Conservation (phyloP, 2,329 filamentous ascomycete species). For the Aspergillus ibericus region DNA sequence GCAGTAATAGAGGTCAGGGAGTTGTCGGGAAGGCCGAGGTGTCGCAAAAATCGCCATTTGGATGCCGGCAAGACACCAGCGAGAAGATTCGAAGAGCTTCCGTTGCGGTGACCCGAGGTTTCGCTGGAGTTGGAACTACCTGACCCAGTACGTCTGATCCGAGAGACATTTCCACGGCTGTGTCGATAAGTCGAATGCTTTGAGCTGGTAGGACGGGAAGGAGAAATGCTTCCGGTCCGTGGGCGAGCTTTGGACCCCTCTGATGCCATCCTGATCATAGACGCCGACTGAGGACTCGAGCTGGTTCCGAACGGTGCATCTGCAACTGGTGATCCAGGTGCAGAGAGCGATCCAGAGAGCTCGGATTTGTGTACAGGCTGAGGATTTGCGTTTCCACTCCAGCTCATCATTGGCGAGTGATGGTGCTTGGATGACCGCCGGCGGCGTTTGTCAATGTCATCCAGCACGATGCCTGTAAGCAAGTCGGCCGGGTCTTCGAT, state of each 20-base stretch:
- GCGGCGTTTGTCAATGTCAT: conserved; percentile 91
- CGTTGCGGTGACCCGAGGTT: conserved; percentile 54
- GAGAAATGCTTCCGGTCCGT: conserved; percentile 74
- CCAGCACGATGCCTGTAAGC: conserved; percentile 86
- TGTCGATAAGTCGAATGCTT: conserved; percentile 67
- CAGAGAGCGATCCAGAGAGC: conserved; percentile 65
- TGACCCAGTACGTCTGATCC: conserved; percentile 82
- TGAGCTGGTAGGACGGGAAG: conserved; percentile 72
- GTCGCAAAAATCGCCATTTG: conserved; percentile 93
- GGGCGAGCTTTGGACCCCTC: conserved; percentile 40
- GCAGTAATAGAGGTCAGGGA: conserved; percentile 77
- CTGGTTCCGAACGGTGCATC: conserved; percentile 50
- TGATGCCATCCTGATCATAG: conserved; percentile 60
- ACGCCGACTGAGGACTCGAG: conserved; percentile 49
- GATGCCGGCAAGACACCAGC: conserved; percentile 72
- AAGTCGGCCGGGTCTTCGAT: conserved; percentile 90
- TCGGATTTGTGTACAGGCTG: conserved; percentile 63
- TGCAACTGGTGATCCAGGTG: conserved; percentile 63
- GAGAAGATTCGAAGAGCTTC: conserved; percentile 77
- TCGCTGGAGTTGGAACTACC: conserved; percentile 85
- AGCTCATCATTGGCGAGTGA: conserved; percentile 72
- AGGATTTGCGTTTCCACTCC: conserved; percentile 60
- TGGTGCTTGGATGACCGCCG: conserved; percentile 84
- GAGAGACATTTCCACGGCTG: conserved; percentile 65
- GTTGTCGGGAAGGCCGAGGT: conserved; percentile 90